Percentiles rank a stretch among this genome's conserved stretches.
These are phyloP conservation scores for Myxozyma monticola DNA, from an alignment of 805 yeast species.

Conservation along the genomic window DNA sequence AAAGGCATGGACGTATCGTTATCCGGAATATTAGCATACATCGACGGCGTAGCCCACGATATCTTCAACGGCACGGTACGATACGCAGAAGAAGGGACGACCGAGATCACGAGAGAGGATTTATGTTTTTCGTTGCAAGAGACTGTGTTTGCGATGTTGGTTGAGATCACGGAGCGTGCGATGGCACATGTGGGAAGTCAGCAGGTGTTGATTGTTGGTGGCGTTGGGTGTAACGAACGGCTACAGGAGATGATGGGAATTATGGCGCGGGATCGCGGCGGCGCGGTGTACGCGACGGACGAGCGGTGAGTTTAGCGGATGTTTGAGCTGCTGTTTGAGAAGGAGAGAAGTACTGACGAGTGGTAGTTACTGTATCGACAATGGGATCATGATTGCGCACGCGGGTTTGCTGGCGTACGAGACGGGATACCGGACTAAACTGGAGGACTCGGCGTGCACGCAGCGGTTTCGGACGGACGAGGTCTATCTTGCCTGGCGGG, in stretches of 20 bases:
- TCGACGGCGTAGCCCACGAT: slow-evolving; percentile 78
- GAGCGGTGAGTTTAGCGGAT: slow-evolving; percentile 51
- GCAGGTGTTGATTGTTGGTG: slow-evolving; percentile 94
- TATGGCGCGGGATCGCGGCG: slow-evolving; percentile 88
- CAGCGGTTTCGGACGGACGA: slow-evolving; percentile 68
- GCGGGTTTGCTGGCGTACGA: slow-evolving; percentile 88
- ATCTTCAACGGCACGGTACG: slow-evolving; percentile 51
- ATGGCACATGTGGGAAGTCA: slow-evolving; percentile 93
- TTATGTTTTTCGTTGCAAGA: slow-evolving; percentile 92
- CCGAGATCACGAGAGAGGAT: slow-evolving; percentile 73
- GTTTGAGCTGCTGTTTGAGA: background rate
- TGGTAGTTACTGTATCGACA: slow-evolving; percentile 70
- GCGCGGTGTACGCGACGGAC: slow-evolving; percentile 90
- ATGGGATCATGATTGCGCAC: slow-evolving; percentile 98
- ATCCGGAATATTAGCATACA: slow-evolving; percentile 89
- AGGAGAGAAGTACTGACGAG: background rate
- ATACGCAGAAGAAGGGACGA: slow-evolving; percentile 43
- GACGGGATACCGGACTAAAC: slow-evolving; percentile 63
- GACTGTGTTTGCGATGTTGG: slow-evolving; percentile 90
- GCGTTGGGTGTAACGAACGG: slow-evolving; percentile 94
- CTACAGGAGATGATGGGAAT: slow-evolving; percentile 95
- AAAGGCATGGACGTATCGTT: slow-evolving; percentile 98
- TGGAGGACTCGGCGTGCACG: slow-evolving; percentile 78
- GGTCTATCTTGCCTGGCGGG: slow-evolving; percentile 25
- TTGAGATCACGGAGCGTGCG: slow-evolving; percentile 96